Percentiles rank a stretch among this genome's conserved stretches.
phyloP scores from a whole-genome alignment of 331 rosid genomes.

The Stylosanthes scabra region DNA sequence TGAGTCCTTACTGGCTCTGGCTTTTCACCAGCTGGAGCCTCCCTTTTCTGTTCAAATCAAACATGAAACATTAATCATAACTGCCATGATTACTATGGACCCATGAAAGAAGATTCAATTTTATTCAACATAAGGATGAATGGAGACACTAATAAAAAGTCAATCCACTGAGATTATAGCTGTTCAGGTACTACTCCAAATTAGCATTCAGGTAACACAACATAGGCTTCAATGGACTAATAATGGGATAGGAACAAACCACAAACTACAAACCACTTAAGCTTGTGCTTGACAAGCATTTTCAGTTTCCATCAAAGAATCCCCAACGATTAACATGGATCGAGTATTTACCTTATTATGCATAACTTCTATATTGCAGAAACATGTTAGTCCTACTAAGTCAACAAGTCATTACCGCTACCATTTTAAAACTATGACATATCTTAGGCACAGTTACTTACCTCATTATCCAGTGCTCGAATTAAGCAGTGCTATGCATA shows the following conservation, averaged over 20 bases:
- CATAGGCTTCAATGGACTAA: background rate
- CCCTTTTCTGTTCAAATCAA: conserved; percentile 39
- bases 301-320: background rate
- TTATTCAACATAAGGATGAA: background rate
- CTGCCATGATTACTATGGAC: background rate
- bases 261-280: background rate
- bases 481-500: background rate
- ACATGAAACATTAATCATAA: background rate
- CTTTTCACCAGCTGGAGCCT: conserved; percentile 49
- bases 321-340: background rate
- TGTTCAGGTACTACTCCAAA: background rate
- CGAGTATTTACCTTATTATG: background rate
- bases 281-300: background rate
- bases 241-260: background rate
- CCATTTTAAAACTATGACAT: background rate
- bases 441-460: background rate
- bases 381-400: too few species aligned
- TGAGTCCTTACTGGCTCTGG: conserved; percentile 48
- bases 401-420: background rate
- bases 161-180: background rate
- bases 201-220: background rate
- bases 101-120: background rate
- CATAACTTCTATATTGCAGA: background rate
- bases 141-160: background rate
- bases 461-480: background rate